Conservation (phyloP, 2,329 filamentous ascomycete species). For the Diaporthe amygdali region DNA sequence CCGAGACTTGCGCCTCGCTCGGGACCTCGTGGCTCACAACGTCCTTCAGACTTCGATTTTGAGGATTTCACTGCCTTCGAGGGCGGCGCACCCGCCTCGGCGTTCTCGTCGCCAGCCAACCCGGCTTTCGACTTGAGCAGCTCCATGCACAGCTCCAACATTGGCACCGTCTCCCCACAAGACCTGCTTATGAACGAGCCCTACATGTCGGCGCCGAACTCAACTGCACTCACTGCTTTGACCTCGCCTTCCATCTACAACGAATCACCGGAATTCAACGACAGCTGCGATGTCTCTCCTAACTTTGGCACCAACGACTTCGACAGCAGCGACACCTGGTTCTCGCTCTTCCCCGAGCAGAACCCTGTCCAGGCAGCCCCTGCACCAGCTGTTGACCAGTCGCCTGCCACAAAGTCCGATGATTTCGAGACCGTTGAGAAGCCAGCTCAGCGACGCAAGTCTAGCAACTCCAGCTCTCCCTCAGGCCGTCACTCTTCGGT, state of each 20-base stretch:
- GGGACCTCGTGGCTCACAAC: conserved; percentile 38
- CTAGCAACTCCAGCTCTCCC: conserved; percentile 48
- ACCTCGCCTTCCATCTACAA: conserved; percentile 83
- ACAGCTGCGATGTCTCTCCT: conserved; percentile 79
- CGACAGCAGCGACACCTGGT: conserved; percentile 66
- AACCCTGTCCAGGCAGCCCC: conserved; percentile 30
- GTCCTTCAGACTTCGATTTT: conserved; percentile 59
- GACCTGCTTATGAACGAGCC: conserved; percentile 76
- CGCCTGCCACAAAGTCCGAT: conserved; percentile 50
- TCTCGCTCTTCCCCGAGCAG: conserved; percentile 72
- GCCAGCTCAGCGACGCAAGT: conserved; percentile 52
- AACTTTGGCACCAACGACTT: conserved; percentile 70
- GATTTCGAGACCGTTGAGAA: conserved; percentile 54
- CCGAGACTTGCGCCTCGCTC: conserved; percentile 18
- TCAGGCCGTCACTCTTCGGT: conserved; percentile 68
- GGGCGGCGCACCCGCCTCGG: conserved; percentile 52
- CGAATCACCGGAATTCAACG: conserved; percentile 75
- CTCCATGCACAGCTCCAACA: conserved; percentile 56
- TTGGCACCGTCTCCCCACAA: conserved; percentile 82
- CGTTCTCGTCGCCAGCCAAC: conserved; percentile 60
- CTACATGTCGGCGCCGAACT: conserved; percentile 79
- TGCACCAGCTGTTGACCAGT: conserved; percentile 40
- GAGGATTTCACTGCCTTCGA: conserved; percentile 65
- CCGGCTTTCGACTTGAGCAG: conserved; percentile 57
- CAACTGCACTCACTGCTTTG: conserved; percentile 79